Conservation (phyloP, 352 stramenopile species). For the Discostella stelligera region DNA sequence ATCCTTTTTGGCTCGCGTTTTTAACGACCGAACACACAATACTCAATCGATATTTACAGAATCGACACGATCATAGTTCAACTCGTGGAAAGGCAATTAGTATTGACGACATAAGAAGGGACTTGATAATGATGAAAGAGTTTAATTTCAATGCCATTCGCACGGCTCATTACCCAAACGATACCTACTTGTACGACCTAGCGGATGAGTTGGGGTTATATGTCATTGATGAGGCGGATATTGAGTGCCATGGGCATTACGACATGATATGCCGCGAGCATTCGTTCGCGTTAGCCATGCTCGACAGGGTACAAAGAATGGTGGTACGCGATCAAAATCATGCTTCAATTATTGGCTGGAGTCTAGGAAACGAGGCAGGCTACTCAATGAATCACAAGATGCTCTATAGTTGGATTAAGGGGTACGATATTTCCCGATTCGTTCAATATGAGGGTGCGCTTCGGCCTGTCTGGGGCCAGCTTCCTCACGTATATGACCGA, state of each 20-base stretch:
- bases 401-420: conserved; percentile 42
- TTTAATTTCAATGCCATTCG: conserved; percentile 89
- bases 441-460: conserved; percentile 47
- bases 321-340: conserved; percentile 79
- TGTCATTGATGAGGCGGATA: conserved; percentile 89
- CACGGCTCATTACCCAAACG: conserved; percentile 86
- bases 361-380: conserved; percentile 81
- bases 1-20: background rate
- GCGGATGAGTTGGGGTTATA: conserved; percentile 87
- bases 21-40: background rate
- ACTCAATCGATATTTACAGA: conserved; percentile 35
- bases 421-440: conserved; percentile 33
- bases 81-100: conserved; percentile 84
- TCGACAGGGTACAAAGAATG: conserved; percentile 70
- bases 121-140: conserved; percentile 83
- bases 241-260: conserved; percentile 88
- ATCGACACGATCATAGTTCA: conserved; percentile 86
- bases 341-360: conserved; percentile 80
- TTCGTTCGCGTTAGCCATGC: conserved; percentile 63
- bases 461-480: conserved; percentile 33
- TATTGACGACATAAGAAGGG: conserved; percentile 78
- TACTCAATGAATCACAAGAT: conserved; percentile 58
- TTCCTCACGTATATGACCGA: conserved; percentile 62
- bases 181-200: conserved; percentile 84
- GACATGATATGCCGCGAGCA: conserved; percentile 76